Conservation (phyloP, 176 grass and related monocot species). For the Musa beccarii region DNA sequence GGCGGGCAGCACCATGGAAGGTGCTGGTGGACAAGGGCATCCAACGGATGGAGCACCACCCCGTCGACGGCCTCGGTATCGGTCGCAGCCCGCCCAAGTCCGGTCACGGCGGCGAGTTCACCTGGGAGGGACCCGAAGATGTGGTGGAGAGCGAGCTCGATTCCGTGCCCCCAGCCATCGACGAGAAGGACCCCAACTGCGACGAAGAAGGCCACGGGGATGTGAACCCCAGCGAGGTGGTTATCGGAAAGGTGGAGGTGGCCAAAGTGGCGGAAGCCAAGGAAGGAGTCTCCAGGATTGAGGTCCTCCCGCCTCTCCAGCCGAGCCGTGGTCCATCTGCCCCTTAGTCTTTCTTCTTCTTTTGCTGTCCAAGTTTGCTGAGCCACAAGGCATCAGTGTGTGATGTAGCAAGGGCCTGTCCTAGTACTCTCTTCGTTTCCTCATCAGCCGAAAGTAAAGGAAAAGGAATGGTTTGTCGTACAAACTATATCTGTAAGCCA, state of each 20-base stretch:
- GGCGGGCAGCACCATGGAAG: slow-evolving; percentile 13
- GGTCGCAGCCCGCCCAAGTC: slow-evolving; percentile 51
- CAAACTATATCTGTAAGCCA: too few species aligned
- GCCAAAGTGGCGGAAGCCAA: slow-evolving; percentile 48
- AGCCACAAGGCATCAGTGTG: too few species aligned
- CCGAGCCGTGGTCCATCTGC: slow-evolving; percentile 3
- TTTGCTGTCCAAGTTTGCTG: too few species aligned
- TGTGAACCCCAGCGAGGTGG: slow-evolving; percentile 1
- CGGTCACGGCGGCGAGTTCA: slow-evolving; percentile 75
- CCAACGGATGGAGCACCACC: slow-evolving; percentile 55
- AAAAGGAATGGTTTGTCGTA: too few species aligned
- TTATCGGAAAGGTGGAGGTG: slow-evolving; percentile 57
- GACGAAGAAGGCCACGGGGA: slow-evolving; percentile 13
- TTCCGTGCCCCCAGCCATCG: slow-evolving; percentile 44
- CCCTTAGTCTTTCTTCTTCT: not conserved
- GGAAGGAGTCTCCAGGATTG: slow-evolving; percentile 51
- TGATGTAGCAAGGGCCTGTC: too few species aligned
- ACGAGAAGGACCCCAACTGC: slow-evolving; percentile 78
- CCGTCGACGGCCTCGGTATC: slow-evolving; percentile 49
- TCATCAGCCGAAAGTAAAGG: too few species aligned
- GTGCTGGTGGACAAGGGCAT: slow-evolving; percentile 69
- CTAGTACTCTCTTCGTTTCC: too few species aligned
- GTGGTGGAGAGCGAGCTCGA: slow-evolving; percentile 33
- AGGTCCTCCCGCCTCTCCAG: slow-evolving; percentile 32
- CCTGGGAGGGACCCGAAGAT: slow-evolving; percentile 68